Conservation (phyloP, 1,284 basidiomycete genomes). For the Rhodofomes roseus region DNA sequence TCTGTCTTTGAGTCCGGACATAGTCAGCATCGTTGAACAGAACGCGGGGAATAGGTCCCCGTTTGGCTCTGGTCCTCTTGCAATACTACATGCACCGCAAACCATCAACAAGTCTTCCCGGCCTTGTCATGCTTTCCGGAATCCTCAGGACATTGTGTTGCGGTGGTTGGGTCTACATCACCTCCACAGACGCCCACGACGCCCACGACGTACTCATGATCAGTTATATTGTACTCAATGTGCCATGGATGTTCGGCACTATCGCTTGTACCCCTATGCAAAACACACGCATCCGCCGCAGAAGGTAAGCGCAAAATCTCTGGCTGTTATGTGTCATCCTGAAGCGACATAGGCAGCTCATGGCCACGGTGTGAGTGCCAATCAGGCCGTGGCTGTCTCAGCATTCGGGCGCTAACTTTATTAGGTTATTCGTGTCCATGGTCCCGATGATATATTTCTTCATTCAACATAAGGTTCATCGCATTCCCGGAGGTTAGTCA, state of each 20-base stretch:
- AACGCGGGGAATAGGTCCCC: slow-evolving; percentile 51
- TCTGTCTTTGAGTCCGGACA: slow-evolving; percentile 15
- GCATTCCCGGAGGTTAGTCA: slow-evolving; percentile 69
- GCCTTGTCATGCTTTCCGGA: slow-evolving; percentile 60
- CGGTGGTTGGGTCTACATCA: slow-evolving; percentile 93
- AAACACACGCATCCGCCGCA: slow-evolving; percentile 38
- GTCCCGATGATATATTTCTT: slow-evolving; percentile 82
- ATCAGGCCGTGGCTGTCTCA: slow-evolving; percentile 1
- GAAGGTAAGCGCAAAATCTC: slow-evolving; percentile 43
- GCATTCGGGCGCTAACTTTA: not conserved
- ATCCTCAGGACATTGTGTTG: slow-evolving; percentile 79
- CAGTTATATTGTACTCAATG: slow-evolving; percentile 72
- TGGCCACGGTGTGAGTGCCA: slow-evolving; percentile 45
- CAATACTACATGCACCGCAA: slow-evolving; percentile 65
- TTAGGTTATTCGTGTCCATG: slow-evolving; percentile 68
- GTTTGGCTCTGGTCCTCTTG: slow-evolving; percentile 73
- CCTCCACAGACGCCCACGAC: slow-evolving; percentile 77
- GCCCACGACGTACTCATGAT: slow-evolving; percentile 91
- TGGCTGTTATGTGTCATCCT: not conserved
- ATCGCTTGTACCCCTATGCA: slow-evolving; percentile 50
- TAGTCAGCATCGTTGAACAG: not conserved
- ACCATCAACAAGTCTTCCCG: slow-evolving; percentile 43
- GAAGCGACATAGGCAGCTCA: slow-evolving; percentile 38
- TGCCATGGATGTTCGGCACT: slow-evolving; percentile 87
- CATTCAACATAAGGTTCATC: slow-evolving; percentile 78